phyloP scores from a whole-genome alignment of 228 moss, liverwort and hornwort species.

The Sphagnum magellanicum region DNA sequence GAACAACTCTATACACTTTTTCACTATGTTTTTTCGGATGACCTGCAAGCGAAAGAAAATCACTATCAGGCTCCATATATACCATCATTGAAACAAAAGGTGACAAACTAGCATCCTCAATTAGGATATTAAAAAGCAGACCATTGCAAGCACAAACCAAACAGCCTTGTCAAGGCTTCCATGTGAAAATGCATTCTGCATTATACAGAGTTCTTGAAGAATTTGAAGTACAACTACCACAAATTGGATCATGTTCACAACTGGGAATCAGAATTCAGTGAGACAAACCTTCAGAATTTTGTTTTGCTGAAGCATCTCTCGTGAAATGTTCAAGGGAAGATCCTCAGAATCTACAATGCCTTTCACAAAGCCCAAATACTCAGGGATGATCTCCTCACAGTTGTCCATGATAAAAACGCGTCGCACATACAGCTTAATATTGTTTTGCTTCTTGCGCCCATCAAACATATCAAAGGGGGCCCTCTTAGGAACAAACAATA shows the following conservation, averaged over 20 bases:
- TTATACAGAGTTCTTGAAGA: too few relatives aligned
- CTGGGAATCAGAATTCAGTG: too few relatives aligned
- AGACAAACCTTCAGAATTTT: conserved; percentile 13
- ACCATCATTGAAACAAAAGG: not conserved
- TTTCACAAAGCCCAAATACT: conserved; percentile 17
- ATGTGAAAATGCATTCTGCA: too few relatives aligned
- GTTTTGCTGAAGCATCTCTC: conserved; percentile 21
- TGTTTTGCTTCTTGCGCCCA: conserved; percentile 14
- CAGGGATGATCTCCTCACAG: conserved; percentile 18
- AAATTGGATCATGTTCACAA: too few relatives aligned
- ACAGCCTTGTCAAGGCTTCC: too few relatives aligned
- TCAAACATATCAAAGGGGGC: conserved; percentile 17
- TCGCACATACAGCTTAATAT: conserved; percentile 16
- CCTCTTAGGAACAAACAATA: conserved; percentile 16
- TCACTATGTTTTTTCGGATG: conserved; percentile 18
- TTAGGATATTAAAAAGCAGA: too few relatives aligned
- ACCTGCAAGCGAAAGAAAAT: not conserved
- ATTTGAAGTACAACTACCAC: too few relatives aligned
- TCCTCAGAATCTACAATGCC: conserved; percentile 21
- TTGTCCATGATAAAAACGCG: conserved; percentile 25
- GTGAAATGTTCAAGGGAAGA: conserved; percentile 18
- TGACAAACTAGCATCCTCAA: not conserved
- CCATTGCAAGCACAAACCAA: too few relatives aligned
- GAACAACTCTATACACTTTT: conserved; percentile 20
- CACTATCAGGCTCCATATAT: not conserved